Percentiles rank a stretch among this genome's conserved stretches.
These are phyloP conservation scores for Trichoderma sp. DNA, from an alignment of 2,329 filamentous ascomycete species.

Conservation along the genomic window DNA sequence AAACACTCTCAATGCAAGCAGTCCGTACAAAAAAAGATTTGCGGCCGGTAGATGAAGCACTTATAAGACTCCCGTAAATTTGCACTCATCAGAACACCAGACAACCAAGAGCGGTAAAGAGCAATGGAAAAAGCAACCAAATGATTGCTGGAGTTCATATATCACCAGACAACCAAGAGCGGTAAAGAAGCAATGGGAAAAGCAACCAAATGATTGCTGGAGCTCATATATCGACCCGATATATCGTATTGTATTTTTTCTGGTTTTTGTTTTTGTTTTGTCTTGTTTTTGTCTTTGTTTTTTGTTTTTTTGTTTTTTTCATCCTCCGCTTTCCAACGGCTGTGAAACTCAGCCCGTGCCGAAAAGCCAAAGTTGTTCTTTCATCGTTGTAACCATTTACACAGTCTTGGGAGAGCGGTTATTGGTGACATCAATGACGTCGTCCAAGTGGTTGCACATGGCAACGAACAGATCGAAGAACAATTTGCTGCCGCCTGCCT, in stretches of 20 bases:
- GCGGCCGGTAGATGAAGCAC: conserved; percentile 20
- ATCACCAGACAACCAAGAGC: too few relatives aligned
- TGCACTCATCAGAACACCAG: conserved; percentile 42
- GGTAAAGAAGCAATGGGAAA: conserved; percentile 33
- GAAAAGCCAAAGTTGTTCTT: conserved; percentile 19
- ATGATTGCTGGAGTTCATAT: conserved; percentile 44
- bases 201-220: conserved; percentile 42
- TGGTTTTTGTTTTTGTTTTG: conserved; percentile 29
- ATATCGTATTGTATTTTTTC: background rate
- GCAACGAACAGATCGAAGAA: conserved; percentile 99
- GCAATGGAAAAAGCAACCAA: conserved; percentile 37
- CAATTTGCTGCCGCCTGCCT: conserved; percentile 81
- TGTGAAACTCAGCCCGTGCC: conserved; percentile 25
- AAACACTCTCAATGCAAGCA: conserved; percentile 20
- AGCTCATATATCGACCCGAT: conserved; percentile 30
- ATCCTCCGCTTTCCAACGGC: conserved; percentile 23
- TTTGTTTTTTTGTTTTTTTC: background rate
- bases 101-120: conserved; percentile 50
- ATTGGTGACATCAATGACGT: conserved; percentile 83
- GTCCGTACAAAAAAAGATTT: background rate
- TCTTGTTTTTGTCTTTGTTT: conserved; percentile 29
- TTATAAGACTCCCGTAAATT: conserved; percentile 37
- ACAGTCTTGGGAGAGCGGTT: conserved; percentile 57
- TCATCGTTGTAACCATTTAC: conserved; percentile 35
- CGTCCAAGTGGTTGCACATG: conserved; percentile 97